These are phyloP conservation scores for Lippia alba DNA, from an alignment of 305 asterid genomes.

Conservation along the genomic window DNA sequence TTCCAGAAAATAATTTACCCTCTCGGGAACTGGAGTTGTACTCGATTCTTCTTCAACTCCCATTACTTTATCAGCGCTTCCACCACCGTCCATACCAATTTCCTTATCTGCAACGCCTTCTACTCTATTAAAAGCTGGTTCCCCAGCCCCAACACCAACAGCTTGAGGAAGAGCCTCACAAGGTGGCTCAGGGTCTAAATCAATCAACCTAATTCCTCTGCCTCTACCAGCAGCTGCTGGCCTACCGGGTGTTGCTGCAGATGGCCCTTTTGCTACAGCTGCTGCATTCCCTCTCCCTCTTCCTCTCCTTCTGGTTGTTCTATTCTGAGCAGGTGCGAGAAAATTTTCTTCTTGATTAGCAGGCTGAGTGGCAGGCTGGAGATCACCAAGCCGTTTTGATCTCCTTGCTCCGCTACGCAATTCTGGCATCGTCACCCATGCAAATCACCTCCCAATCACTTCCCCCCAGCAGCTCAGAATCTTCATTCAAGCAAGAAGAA, in stretches of 20 bases:
- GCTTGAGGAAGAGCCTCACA: constrained; percentile 63
- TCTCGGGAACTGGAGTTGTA: constrained; percentile 81
- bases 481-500: constrained; percentile 34
- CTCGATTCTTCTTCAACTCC: constrained; percentile 78
- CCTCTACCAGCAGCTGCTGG: constrained; percentile 85
- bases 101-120: constrained; percentile 65
- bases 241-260: constrained; percentile 75
- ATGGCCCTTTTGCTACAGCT: constrained; percentile 83
- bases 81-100: constrained; percentile 82
- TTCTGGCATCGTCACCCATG: constrained; percentile 99
- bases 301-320: constrained; percentile 73
- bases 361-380: constrained; percentile 89
- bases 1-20: constrained; percentile 46
- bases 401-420: constrained; percentile 99
- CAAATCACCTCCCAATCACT: constrained; percentile 69
- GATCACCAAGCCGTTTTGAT: constrained; percentile 99
- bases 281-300: constrained; percentile 80
- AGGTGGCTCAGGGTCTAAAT: constrained; percentile 74
- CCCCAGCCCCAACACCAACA: constrained; percentile 55
- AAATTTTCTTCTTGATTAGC: constrained; percentile 70
- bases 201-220: constrained; percentile 77
- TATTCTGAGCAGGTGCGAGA: constrained; percentile 59
- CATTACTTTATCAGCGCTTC: constrained; percentile 66
- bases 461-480: constrained; percentile 48
- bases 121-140: constrained; percentile 59